Conservation (phyloP, 345 rosid species). For the Brassica carinata region DNA sequence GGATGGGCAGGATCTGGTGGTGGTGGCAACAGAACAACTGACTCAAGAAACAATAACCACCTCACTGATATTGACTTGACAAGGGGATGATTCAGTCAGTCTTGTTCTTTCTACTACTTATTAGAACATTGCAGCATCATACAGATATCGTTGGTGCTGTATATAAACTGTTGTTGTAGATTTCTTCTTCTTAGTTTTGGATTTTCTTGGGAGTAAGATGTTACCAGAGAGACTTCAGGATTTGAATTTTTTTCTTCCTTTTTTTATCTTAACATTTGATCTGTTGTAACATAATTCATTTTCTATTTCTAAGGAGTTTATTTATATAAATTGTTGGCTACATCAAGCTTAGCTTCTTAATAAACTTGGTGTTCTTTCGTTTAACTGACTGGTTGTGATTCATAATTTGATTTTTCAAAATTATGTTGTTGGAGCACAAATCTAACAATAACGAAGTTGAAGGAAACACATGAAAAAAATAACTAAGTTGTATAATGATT, state of each 20-base stretch:
- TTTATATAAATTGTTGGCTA: neutral
- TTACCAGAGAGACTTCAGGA: constrained; percentile 10
- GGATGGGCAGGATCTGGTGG: constrained; percentile 59
- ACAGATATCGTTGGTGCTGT: constrained; percentile 54
- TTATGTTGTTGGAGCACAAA: neutral
- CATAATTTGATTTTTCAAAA: neutral
- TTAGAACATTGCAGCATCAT: constrained; percentile 51
- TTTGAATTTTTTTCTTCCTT: neutral
- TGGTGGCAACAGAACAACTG: constrained; percentile 34
- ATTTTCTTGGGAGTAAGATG: constrained; percentile 7
- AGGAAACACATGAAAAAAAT: neutral
- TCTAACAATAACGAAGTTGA: neutral
- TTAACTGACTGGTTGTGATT: neutral
- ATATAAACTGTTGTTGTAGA: constrained; percentile 36
- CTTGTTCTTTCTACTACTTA: constrained; percentile 13
- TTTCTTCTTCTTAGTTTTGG: constrained; percentile 20
- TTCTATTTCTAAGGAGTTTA: neutral
- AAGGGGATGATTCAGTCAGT: constrained; percentile 55
- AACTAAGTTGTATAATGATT: neutral
- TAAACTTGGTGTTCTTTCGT: neutral
- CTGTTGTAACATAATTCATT: constrained; percentile 20
- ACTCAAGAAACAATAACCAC: constrained; percentile 48
- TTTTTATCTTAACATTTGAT: neutral
- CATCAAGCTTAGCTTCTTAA: neutral
- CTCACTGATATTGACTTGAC: constrained; percentile 71